A percentile compares a stretch with the other conserved stretches of the same genome.
Evolutionary conservation across 371 early-diverging fungal genomes (phyloP).

Genomic region (Mortierella sp.): DNA sequence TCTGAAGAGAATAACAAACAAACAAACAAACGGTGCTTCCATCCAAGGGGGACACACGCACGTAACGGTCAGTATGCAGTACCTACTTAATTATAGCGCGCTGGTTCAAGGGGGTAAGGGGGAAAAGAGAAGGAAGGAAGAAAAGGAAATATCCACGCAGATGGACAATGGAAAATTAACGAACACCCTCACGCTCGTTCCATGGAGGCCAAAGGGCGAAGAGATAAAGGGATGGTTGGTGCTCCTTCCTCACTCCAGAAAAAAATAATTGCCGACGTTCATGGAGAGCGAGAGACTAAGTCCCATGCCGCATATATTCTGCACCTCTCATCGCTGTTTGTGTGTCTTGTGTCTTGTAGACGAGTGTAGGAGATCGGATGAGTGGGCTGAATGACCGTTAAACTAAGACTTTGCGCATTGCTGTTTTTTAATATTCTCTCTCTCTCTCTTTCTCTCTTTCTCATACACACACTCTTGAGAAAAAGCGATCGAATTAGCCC

Average conservation of each 20-base stretch:
- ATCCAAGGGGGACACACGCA: no score
- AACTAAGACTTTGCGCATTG: neutral
- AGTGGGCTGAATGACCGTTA: neutral
- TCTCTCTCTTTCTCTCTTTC: neutral
- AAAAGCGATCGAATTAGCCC: no score
- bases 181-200: neutral
- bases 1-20: neutral
- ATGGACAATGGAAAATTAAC: neutral
- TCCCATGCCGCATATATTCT: neutral
- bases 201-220: conserved; percentile 5
- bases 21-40: neutral
- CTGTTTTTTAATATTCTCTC: no score
- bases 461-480: no score
- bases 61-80: neutral
- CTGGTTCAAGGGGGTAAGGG: neutral
- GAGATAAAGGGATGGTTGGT: neutral
- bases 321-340: no score
- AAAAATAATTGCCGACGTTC: neutral
- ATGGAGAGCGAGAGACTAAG: neutral
- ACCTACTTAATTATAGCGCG: neutral
- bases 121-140: neutral
- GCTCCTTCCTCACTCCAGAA: neutral
- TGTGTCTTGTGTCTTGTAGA: neutral
- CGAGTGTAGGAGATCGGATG: neutral
- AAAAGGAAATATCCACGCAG: neutral